phyloP scores from a whole-genome alignment of 176 grass and related monocot species.

The Eragrostis nindensis region DNA sequence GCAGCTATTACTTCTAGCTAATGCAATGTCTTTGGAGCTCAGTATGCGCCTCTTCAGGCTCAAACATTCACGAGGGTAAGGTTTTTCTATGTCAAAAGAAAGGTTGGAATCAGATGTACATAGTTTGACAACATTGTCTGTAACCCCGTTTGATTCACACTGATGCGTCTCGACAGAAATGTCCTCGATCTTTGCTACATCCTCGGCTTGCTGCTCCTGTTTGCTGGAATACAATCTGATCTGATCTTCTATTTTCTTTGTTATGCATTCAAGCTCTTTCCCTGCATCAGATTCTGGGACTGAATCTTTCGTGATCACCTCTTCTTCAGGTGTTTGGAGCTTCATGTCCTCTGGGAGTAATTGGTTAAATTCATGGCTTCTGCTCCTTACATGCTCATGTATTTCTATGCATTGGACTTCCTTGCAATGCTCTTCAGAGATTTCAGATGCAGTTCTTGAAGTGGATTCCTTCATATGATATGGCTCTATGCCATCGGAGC shows the following conservation, averaged over 20 bases:
- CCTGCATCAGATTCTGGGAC: slow-evolving; percentile 34
- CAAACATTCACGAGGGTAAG: slow-evolving; percentile 41
- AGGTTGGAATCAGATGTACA: slow-evolving; percentile 41
- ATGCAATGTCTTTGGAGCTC: slow-evolving; percentile 44
- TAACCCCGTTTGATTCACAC: slow-evolving; percentile 34
- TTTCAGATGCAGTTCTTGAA: slow-evolving; percentile 45
- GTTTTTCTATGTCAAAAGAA: slow-evolving; percentile 34
- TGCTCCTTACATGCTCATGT: slow-evolving; percentile 52
- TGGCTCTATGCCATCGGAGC: slow-evolving; percentile 48
- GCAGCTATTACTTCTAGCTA: slow-evolving; percentile 87
- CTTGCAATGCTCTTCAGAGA: slow-evolving; percentile 83
- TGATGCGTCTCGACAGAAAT: slow-evolving; percentile 37
- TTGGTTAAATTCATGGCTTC: slow-evolving; percentile 47
- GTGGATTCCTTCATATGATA: slow-evolving; percentile 44
- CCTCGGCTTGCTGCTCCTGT: slow-evolving; percentile 31
- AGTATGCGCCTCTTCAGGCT: slow-evolving; percentile 36
- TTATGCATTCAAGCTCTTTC: slow-evolving; percentile 29
- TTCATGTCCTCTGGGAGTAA: slow-evolving; percentile 52
- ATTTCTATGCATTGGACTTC: slow-evolving; percentile 90
- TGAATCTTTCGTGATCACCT: slow-evolving; percentile 36
- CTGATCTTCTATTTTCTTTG: slow-evolving; percentile 46
- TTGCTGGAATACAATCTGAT: slow-evolving; percentile 28
- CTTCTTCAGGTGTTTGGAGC: slow-evolving; percentile 53
- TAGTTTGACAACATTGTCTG: slow-evolving; percentile 42
- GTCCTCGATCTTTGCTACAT: slow-evolving; percentile 35